Conservation (phyloP, 805 yeast genomes). For the Wickerhamomyces tratensis region DNA sequence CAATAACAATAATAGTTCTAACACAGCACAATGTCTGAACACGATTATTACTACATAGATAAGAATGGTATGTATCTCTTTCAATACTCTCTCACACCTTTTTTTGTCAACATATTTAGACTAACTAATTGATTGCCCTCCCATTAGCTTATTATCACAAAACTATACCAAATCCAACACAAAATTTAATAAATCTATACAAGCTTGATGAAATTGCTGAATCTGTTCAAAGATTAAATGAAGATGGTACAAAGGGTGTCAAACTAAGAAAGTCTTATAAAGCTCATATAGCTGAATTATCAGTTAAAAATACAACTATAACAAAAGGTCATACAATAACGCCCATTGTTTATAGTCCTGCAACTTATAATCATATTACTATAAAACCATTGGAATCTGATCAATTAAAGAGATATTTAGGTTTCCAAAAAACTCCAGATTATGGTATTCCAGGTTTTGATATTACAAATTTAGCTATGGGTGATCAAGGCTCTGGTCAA, state of each 20-base stretch:
- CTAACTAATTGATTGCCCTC: conserved; percentile 7
- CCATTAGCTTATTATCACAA: conserved; percentile 19
- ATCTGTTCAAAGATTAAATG: conserved; percentile 78
- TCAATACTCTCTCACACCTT: background rate
- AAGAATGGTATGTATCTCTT: conserved; percentile 14
- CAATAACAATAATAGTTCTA: too few relatives aligned
- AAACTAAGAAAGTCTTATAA: conserved; percentile 92
- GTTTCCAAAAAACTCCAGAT: conserved; percentile 54
- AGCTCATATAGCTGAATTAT: conserved; percentile 79
- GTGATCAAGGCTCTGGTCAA: conserved; percentile 23
- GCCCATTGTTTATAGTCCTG: conserved; percentile 24
- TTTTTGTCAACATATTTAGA: conserved; percentile 24
- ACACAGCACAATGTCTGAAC: conserved; percentile 1
- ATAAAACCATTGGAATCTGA: conserved; percentile 40
- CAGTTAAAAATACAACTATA: conserved; percentile 61
- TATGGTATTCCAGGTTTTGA: conserved; percentile 76
- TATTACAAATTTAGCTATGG: conserved; percentile 53
- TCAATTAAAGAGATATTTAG: conserved; percentile 38
- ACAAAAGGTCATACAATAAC: conserved; percentile 37
- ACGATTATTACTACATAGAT: conserved; percentile 30
- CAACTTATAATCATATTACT: conserved; percentile 29
- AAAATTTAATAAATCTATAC: conserved; percentile 62
- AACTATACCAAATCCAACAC: conserved; percentile 59
- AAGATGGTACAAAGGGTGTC: conserved; percentile 85
- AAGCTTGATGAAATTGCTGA: conserved; percentile 58